Percentiles rank a stretch among this genome's conserved stretches.
phyloP scores from a whole-genome alignment of 2,329 filamentous ascomycete species.

The Teratosphaeria nubilosa region DNA sequence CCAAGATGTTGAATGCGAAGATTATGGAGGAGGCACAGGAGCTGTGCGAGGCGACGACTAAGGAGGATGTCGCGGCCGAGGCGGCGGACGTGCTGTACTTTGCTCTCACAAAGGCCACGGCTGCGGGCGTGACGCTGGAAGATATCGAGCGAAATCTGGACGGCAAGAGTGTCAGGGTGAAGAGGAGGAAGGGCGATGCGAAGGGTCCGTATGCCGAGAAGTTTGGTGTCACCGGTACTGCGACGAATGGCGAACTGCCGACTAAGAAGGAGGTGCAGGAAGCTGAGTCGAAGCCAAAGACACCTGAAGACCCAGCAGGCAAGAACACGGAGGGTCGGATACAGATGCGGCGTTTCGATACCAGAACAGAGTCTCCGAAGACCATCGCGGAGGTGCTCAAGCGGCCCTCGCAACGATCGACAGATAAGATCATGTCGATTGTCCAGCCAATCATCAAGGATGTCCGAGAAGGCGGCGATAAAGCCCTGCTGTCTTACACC shows the following conservation, averaged over 20 bases:
- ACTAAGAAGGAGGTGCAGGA: conserved; percentile 38
- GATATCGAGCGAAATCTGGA: conserved; percentile 91
- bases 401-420: conserved; percentile 85
- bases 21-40: conserved; percentile 98
- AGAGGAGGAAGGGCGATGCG: conserved; percentile 83
- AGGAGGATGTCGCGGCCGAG: conserved; percentile 82
- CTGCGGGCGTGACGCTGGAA: conserved; percentile 71
- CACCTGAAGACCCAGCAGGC: conserved; percentile 41
- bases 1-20: conserved; percentile 82
- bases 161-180: conserved; percentile 89
- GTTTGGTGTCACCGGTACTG: conserved; percentile 49
- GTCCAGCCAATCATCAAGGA: conserved; percentile 86
- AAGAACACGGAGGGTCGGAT: conserved; percentile 49
- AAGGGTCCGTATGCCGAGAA: conserved; percentile 89
- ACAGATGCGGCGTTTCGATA: conserved; percentile 70
- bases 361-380: conserved; percentile 50
- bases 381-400: conserved; percentile 67
- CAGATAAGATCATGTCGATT: conserved; percentile 86
- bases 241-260: conserved; percentile 12
- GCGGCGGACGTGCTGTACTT: conserved; percentile 95
- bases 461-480: conserved; percentile 73
- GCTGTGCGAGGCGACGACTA: conserved; percentile 73
- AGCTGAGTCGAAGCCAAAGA: conserved; percentile 45
- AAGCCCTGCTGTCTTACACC: conserved; percentile 81
- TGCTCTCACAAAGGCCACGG: conserved; percentile 78